Percentiles rank a stretch among this genome's conserved stretches.
Evolutionary conservation across 176 grass and related monocot species (phyloP).

Genomic region (Urochloa ruziziensis): DNA sequence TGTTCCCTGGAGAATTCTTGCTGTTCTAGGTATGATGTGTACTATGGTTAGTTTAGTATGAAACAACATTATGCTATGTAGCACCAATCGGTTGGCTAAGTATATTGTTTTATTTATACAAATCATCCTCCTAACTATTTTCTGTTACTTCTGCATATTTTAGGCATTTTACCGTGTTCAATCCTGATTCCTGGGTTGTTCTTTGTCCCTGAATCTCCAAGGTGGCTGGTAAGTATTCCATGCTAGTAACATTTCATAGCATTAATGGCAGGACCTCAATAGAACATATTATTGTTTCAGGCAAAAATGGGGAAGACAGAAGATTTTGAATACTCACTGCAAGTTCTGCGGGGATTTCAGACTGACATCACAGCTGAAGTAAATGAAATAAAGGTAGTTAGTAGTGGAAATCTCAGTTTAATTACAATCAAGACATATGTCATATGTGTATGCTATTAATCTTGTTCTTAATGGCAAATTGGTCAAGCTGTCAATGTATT

Average conservation of each 20-base stretch:
- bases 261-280: conserved; percentile 9
- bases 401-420: conserved; percentile 14
- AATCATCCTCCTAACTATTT: conserved; percentile 17
- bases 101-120: not conserved
- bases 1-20: conserved; percentile 92
- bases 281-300: conserved; percentile 37
- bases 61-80: not conserved
- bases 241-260: conserved; percentile 12
- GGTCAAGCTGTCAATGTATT: conserved; percentile 12
- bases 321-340: conserved; percentile 91
- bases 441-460: not conserved
- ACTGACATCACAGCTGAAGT: conserved; percentile 86
- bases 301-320: conserved; percentile 97
- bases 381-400: conserved; percentile 90
- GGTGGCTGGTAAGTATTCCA: conserved; percentile 90
- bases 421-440: not conserved
- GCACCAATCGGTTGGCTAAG: not conserved
- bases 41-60: conserved; percentile 20
- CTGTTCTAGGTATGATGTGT: conserved; percentile 69
- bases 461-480: conserved; percentile 14
- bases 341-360: conserved; percentile 97
- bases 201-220: conserved; percentile 96
- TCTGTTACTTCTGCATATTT: conserved; percentile 20
- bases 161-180: conserved; percentile 85
- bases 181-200: conserved; percentile 86